A percentile compares a stretch with the other conserved stretches of the same genome.
Evolutionary conservation across 2,329 filamentous ascomycete genomes (phyloP).

Genomic region (Hypomyces rosellus): DNA sequence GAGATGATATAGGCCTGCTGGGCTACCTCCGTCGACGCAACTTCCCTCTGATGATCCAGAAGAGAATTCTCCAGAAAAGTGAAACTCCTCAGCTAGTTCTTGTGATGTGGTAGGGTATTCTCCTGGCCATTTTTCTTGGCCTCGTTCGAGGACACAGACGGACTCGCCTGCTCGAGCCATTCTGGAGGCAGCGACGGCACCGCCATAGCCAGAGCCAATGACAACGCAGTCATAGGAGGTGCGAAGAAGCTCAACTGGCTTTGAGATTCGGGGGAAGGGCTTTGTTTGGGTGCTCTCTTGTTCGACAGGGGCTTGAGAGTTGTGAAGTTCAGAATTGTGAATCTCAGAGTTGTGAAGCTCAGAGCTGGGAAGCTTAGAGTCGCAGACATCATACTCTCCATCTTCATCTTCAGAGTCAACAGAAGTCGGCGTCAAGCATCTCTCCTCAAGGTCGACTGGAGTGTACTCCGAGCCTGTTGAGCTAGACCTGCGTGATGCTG

Average conservation of each 20-base stretch:
- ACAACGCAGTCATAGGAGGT: conserved; percentile 58
- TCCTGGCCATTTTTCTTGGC: conserved; percentile 59
- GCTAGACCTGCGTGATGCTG: no score
- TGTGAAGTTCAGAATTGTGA: no score
- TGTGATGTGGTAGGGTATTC: conserved; percentile 49
- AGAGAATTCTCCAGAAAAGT: conserved; percentile 49
- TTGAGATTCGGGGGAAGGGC: conserved; percentile 48
- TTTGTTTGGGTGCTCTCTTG: neutral
- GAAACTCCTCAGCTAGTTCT: conserved; percentile 46
- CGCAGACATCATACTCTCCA: no score
- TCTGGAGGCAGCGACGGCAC: conserved; percentile 57
- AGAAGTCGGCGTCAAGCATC: no score
- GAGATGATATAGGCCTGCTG: conserved; percentile 58
- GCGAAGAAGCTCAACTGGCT: conserved; percentile 50
- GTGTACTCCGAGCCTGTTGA: no score
- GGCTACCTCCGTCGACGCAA: conserved; percentile 41
- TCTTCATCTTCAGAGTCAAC: neutral
- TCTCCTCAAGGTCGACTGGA: no score
- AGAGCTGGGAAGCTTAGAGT: no score
- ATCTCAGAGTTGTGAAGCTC: neutral
- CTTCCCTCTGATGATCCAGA: conserved; percentile 30
- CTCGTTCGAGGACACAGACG: conserved; percentile 60
- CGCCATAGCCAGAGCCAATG: conserved; percentile 64
- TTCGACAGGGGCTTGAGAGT: neutral
- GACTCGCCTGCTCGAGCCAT: conserved; percentile 51